Base-by-base conservation (phyloP, 2,329 filamentous ascomycete species). In the Dactylellina cionopaga region DNA sequence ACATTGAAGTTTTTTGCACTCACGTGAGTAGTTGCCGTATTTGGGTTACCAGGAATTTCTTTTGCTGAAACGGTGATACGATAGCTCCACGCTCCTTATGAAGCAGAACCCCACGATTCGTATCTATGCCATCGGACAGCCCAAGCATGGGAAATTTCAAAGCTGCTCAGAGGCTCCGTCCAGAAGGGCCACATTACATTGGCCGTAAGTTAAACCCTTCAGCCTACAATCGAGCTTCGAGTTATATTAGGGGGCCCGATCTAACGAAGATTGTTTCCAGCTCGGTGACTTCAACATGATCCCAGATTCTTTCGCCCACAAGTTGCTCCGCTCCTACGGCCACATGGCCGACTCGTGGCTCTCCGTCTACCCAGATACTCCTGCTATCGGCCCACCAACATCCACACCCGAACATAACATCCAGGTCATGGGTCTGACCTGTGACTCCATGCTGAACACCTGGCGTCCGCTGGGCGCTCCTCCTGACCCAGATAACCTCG, bases 241-340 rank as follows among this genome's bases (percentile, higher is more conserved):
- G n/a, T n/a, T n/a, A n/a, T n/a, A n/a, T n/a, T n/a, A n/a, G 17
- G 5, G 15, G 19, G 2, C 1, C 5, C 13, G 43, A 31, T 13
- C 25, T 41, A 43, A 52, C 15, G 5, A 17, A 43, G 11, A n/a
- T n/a, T 1, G 10, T 29, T 19, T 31, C 5, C 29, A 76, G 4
- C 83, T 96, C 59, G 95, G 95, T 24, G 95, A 98, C 82, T 97
- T 98, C 79, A 98, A 98, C 82, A 96, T 96, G 90, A 83, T 92
- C n/a, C 95, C 95, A 0, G 81, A 90, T 39, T 96, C 92, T 24
- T 87, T 96, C 74, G 89, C 91, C 29, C 92, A 98, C 81, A 87
- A 88, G 59, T 84, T 98, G 75, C 89, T 99, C 76, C 91, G 90
- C 65, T 87, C 88, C 2, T 89, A 92, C 78, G 88, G 89, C 7